Evolutionary conservation across 331 rosid species (phyloP).

Genomic region (Cydonia oblonga): DNA sequence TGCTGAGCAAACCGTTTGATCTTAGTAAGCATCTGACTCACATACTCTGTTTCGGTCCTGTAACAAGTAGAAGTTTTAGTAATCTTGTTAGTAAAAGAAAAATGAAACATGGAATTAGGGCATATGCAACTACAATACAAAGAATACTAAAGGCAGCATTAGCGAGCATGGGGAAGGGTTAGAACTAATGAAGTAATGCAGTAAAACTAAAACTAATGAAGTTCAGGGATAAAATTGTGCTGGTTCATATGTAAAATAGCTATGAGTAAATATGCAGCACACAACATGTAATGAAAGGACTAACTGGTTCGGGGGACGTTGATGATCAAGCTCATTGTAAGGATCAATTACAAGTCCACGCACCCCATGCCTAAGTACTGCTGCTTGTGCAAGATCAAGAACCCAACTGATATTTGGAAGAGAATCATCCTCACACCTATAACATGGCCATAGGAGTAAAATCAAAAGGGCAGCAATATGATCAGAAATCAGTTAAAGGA

Average conservation of each 20-base stretch:
- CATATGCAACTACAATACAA: background rate
- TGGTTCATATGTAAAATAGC: background rate
- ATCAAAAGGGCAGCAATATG: background rate
- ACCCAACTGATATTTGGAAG: constrained; percentile 88
- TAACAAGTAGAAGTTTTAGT: constrained; percentile 4
- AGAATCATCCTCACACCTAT: constrained; percentile 85
- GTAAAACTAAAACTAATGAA: background rate
- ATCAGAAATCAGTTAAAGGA: constrained; percentile 5
- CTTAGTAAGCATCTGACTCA: constrained; percentile 91
- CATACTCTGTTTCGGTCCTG: constrained; percentile 98
- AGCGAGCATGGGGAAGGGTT: background rate
- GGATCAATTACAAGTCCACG: constrained; percentile 98
- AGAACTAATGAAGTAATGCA: background rate
- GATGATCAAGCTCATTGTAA: constrained; percentile 96
- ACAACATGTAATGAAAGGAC: constrained; percentile 13
- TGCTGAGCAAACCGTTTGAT: constrained; percentile 91
- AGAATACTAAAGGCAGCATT: no score
- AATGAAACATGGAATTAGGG: background rate
- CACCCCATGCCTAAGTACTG: constrained; percentile 94
- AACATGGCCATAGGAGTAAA: background rate
- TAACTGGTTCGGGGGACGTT: constrained; percentile 79
- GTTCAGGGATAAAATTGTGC: background rate
- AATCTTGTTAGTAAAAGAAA: background rate
- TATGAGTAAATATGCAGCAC: background rate
- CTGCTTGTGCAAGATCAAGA: constrained; percentile 81